Evolutionary conservation across 345 rosid species (phyloP).

Genomic region (Hevea brasiliensis): DNA sequence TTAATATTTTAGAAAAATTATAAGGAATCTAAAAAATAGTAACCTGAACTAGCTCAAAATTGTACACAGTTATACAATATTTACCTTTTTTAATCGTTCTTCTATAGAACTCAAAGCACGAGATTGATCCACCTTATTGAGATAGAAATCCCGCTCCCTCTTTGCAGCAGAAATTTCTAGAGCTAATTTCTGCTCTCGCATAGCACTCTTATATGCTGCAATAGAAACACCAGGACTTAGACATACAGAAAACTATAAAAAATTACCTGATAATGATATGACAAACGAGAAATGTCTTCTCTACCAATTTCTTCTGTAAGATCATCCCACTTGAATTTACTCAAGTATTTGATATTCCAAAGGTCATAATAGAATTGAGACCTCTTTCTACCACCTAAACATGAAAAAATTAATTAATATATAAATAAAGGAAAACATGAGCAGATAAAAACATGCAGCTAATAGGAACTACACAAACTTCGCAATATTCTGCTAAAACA

Average conservation of each 20-base stretch:
- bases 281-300: slow-evolving; percentile 10
- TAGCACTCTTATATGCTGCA: slow-evolving; percentile 81
- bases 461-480: not conserved
- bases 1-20: not conserved
- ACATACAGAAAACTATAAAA: slow-evolving; percentile 1
- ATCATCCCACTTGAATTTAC: slow-evolving; percentile 96
- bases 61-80: not conserved
- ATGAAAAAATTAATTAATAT: not conserved
- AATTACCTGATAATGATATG: not conserved
- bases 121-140: slow-evolving; percentile 68
- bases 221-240: slow-evolving; percentile 25
- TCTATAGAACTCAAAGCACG: slow-evolving; percentile 67
- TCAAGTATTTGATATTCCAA: slow-evolving; percentile 94
- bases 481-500: not conserved
- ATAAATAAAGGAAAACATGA: not conserved
- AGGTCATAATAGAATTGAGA: slow-evolving; percentile 73
- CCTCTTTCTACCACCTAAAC: slow-evolving; percentile 83
- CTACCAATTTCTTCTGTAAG: slow-evolving; percentile 86
- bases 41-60: not conserved
- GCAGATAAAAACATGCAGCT: not conserved
- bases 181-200: slow-evolving; percentile 74
- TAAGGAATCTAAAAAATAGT: not conserved
- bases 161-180: slow-evolving; percentile 88
- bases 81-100: slow-evolving; percentile 80
- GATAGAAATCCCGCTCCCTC: slow-evolving; percentile 87